A percentile compares a stretch with the other conserved stretches of the same genome.
These are phyloP conservation scores for Xylariomycetidae sp. DNA, from an alignment of 2,329 filamentous ascomycete genomes.

Conservation along the genomic window DNA sequence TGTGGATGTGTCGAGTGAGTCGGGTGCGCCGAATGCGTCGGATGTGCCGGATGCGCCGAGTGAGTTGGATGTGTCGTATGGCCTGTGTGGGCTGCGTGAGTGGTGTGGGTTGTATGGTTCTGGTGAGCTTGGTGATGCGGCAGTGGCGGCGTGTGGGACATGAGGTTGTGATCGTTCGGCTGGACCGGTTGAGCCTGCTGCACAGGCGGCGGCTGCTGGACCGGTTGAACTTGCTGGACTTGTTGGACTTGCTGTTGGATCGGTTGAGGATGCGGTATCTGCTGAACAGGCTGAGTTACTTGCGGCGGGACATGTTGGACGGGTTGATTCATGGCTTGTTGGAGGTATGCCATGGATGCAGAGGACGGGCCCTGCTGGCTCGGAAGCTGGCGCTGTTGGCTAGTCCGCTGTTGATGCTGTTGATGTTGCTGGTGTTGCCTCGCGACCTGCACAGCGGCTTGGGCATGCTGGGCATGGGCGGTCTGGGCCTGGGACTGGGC, in stretches of 20 bases:
- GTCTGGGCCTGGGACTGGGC: background rate
- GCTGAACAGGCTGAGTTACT: conserved; percentile 26
- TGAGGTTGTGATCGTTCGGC: conserved; percentile 24
- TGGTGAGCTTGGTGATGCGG: conserved; percentile 21
- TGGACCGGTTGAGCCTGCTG: conserved; percentile 24
- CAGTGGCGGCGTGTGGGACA: conserved; percentile 27
- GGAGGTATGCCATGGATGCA: conserved; percentile 25
- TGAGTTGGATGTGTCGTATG: too few species aligned
- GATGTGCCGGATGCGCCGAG: too few species aligned
- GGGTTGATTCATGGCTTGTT: conserved; percentile 28
- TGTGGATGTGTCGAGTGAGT: conserved; percentile 17
- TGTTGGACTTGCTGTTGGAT: conserved; percentile 24
- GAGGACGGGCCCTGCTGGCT: conserved; percentile 24
- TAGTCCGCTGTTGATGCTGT: conserved; percentile 26
- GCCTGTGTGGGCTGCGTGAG: conserved; percentile 10
- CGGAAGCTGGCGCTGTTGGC: conserved; percentile 30
- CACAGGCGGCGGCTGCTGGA: conserved; percentile 16
- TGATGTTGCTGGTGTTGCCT: conserved; percentile 30
- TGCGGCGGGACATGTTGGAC: conserved; percentile 25
- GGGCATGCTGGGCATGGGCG: conserved; percentile 33
- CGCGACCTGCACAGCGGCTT: conserved; percentile 24
- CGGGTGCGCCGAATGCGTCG: conserved; percentile 24
- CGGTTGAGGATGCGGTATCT: conserved; percentile 27
- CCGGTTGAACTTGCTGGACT: conserved; percentile 20
- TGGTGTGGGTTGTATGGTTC: conserved; percentile 6